phyloP scores from a whole-genome alignment of 371 early-diverging fungal species.

The Rhizopus delemar region DNA sequence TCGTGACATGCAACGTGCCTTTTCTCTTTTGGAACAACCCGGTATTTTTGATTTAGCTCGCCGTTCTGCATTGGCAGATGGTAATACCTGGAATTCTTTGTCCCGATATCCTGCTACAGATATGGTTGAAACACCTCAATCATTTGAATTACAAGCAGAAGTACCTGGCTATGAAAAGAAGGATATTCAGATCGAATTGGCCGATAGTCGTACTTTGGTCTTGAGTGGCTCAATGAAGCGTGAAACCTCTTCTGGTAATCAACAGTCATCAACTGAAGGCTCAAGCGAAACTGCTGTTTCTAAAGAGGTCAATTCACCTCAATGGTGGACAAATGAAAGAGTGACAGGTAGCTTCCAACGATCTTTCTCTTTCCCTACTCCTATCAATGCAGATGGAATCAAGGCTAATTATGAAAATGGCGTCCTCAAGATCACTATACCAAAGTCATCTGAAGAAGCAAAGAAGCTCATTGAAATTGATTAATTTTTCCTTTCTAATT shows the following conservation, averaged over 20 bases:
- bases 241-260: not conserved
- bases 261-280: not conserved
- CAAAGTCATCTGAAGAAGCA: constrained; percentile 20
- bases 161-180: constrained; percentile 29
- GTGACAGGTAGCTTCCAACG: constrained; percentile 27
- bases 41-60: constrained; percentile 20
- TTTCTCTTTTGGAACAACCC: constrained; percentile 39
- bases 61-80: constrained; percentile 7
- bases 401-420: constrained; percentile 38
- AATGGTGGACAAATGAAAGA: constrained; percentile 36
- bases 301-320: not conserved
- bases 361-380: constrained; percentile 28
- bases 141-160: constrained; percentile 29
- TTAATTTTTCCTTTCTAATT: no score
- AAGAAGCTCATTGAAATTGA: not conserved
- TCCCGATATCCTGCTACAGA: constrained; percentile 20
- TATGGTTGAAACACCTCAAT: constrained; percentile 25
- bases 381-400: constrained; percentile 25
- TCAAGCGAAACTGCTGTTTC: not conserved
- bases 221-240: constrained; percentile 21
- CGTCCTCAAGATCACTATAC: constrained; percentile 27
- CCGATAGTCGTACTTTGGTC: constrained; percentile 24
- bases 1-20: constrained; percentile 40
- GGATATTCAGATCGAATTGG: constrained; percentile 26
- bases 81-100: not conserved